Evolutionary conservation across 2,329 filamentous ascomycete species (phyloP), one percentile per base, ranked within the genome.

Genomic region (Allantophomopsis lycopodina): DNA sequence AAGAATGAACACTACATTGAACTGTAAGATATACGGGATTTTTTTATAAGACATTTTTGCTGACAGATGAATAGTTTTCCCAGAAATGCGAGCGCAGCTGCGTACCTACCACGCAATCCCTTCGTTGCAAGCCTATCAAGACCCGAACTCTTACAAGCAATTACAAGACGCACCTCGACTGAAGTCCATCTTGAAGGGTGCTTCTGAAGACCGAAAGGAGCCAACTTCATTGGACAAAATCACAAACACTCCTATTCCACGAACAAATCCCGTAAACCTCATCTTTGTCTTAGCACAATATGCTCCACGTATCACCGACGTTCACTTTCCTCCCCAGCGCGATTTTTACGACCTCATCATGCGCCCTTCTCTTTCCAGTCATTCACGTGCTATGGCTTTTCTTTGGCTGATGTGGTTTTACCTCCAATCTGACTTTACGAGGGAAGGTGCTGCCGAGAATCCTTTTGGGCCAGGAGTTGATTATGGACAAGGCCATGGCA

Each of bases 341-440:
- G 91, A 98, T 59, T 96, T 98, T 58, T 94, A 95, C 58, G 91
- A 98, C 53, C 72, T 98, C 13, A 81, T 98, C 51, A 96, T 96
- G 88, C 80, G 85, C 54, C 79, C 80, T 2, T 81, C 83, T 17
- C 72, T 86, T 44, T 85, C 79, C 42, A 96, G 88, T 59, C 64
- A 69, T 48, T 94, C 85, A 45, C 76, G 91, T 46, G 88, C 91
- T 1, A 78, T 67, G 35, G 89, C 89, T 1, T 98, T 98, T 50
- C 64, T 98, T 15, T 98, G 91, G 91, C 67, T 98, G 46, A 93
- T 98, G 78, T 98, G 91, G 91, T 95, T 91, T 68, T 96, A 98
- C 55, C 71, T 98, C 14, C 91, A 98, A 58, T 94, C 88, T 20
- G 86, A 95, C 56, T 96, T 95, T 50, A 84, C 84, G 0, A 77